Evolutionary conservation across 805 yeast genomes (phyloP).

Genomic region (Wickerhamiella azymoides): DNA sequence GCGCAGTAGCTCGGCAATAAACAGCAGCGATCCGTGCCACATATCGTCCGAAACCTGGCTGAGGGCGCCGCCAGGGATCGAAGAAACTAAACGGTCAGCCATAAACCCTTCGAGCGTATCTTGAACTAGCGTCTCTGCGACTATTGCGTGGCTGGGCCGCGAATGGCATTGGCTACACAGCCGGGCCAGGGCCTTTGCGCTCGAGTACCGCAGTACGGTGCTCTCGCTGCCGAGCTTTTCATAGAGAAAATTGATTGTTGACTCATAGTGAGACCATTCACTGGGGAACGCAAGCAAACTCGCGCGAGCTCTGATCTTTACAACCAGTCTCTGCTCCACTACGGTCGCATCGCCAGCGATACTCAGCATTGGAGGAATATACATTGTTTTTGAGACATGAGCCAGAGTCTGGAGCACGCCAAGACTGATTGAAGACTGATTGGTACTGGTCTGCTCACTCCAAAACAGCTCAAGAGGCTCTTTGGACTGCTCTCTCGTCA

Average conservation of each 20-base stretch:
- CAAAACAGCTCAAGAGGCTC: background rate
- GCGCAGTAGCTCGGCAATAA: constrained; percentile 37
- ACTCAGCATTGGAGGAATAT: background rate
- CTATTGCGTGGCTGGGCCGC: constrained; percentile 16
- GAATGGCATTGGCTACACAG: constrained; percentile 27
- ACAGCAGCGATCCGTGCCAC: constrained; percentile 47
- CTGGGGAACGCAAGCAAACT: background rate
- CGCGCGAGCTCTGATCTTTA: constrained; percentile 1
- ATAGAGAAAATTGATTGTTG: constrained; percentile 1
- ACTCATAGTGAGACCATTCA: constrained; percentile 1
- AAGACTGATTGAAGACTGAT: background rate
- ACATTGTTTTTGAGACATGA: background rate
- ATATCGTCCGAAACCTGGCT: constrained; percentile 29
- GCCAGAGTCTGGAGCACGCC: background rate
- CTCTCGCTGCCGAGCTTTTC: constrained; percentile 5
- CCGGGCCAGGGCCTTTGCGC: constrained; percentile 50
- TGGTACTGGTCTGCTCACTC: background rate
- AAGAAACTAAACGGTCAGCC: constrained; percentile 11
- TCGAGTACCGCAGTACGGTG: constrained; percentile 14
- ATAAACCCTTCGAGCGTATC: constrained; percentile 20
- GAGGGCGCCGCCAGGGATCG: constrained; percentile 9
- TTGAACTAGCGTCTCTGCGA: constrained; percentile 23
- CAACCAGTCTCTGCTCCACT: constrained; percentile 7
- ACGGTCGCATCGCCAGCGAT: background rate
- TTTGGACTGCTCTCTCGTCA: constrained; percentile 35